These are phyloP conservation scores for Neonectria faginata DNA, from an alignment of 2,329 filamentous ascomycete species.

Conservation along the genomic window DNA sequence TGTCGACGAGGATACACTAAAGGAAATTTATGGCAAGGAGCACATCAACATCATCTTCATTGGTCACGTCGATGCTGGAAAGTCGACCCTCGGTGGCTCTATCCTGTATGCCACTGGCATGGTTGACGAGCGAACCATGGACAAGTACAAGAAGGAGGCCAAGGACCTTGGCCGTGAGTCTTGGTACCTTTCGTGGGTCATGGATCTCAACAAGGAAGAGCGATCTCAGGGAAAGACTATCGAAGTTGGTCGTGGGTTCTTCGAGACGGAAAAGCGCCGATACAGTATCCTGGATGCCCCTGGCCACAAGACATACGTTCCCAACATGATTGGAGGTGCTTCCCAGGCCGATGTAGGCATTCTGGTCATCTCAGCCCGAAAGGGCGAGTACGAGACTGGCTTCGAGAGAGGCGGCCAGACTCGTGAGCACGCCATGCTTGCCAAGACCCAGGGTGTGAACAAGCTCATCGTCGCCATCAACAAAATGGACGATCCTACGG, in stretches of 20 bases:
- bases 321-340: conserved; percentile 97
- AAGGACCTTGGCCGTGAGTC: conserved; percentile 97
- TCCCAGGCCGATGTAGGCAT: conserved; percentile 95
- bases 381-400: conserved; percentile 98
- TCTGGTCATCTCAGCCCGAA: conserved; percentile 94
- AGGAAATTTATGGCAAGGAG: conserved; percentile 96
- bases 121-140: conserved; percentile 99
- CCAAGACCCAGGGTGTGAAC: conserved; percentile 98
- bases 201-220: conserved; percentile 97
- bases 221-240: conserved; percentile 97
- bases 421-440: conserved; percentile 95
- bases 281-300: conserved; percentile 98
- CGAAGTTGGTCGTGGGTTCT: conserved; percentile 94
- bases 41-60: conserved; percentile 97
- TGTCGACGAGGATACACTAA: conserved; percentile 78
- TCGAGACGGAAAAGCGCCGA: conserved; percentile 94
- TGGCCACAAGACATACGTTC: conserved; percentile 97
- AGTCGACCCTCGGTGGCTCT: conserved; percentile 93
- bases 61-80: conserved; percentile 97
- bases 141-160: conserved; percentile 97
- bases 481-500: conserved; percentile 99
- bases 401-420: conserved; percentile 98
- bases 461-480: conserved; percentile 95
- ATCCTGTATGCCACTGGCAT: conserved; percentile 95
- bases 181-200: conserved; percentile 98